Percentiles rank a stretch among this genome's conserved stretches.
Conservation (phyloP, 2,329 filamentous ascomycete genomes). For the Ophiocordyceps camponoti-leonardi region DNA sequence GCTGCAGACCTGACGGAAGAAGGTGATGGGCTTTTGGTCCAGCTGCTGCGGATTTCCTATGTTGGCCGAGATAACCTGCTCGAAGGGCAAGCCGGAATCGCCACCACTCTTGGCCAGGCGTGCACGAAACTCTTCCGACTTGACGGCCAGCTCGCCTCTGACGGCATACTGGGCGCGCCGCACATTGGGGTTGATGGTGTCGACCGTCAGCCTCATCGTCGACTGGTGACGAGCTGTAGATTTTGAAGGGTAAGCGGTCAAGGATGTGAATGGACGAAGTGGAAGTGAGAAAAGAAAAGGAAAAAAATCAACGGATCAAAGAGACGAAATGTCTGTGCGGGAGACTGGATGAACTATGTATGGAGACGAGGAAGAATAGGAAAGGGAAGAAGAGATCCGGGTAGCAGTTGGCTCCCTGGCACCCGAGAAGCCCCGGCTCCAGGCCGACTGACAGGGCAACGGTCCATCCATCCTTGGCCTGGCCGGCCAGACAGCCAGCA, state of each 20-base stretch:
- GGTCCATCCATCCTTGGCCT: not conserved
- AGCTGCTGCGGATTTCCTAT: slow-evolving; percentile 98
- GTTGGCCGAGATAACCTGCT: slow-evolving; percentile 87
- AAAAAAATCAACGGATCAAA: not conserved
- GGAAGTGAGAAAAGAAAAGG: not conserved
- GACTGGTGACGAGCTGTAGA: slow-evolving; percentile 10
- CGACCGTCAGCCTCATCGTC: slow-evolving; percentile 42
- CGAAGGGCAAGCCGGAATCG: slow-evolving; percentile 53
- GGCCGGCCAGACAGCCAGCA: no score
- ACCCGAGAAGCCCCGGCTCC: not conserved
- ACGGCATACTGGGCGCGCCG: slow-evolving; percentile 88
- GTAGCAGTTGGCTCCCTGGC: not conserved
- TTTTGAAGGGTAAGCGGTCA: not conserved
- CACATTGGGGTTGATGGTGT: slow-evolving; percentile 88
- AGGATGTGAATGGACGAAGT: not conserved
- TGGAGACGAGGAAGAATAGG: not conserved
- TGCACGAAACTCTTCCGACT: slow-evolving; percentile 79
- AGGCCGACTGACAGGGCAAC: not conserved
- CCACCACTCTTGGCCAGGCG: slow-evolving; percentile 39
- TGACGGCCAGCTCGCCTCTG: slow-evolving; percentile 84
- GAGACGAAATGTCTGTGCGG: not conserved
- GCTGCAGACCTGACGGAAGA: slow-evolving; percentile 93
- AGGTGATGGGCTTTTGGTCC: slow-evolving; percentile 97
- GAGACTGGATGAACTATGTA: not conserved
- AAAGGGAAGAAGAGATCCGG: not conserved